Conservation (phyloP, 164 flowering plant genomes). For the Echeveria elegans region DNA sequence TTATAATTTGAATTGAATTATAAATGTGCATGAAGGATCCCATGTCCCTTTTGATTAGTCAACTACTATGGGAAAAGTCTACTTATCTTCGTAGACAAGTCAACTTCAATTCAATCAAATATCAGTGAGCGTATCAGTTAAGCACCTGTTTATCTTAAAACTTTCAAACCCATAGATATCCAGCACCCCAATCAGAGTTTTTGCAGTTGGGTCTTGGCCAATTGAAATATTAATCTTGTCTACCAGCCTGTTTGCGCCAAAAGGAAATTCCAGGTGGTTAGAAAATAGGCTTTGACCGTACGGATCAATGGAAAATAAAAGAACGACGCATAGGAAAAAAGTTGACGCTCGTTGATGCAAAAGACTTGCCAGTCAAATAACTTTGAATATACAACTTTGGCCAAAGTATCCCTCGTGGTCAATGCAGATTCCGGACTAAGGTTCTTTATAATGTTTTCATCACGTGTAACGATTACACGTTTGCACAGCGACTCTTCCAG, state of each 20-base stretch:
- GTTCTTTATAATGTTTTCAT: slow-evolving; percentile 62
- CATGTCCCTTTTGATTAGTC: neutral
- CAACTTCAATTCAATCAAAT: slow-evolving; percentile 20
- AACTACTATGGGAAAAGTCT: neutral
- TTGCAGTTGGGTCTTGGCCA: slow-evolving; percentile 69
- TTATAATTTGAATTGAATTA: too few relatives aligned
- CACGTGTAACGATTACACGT: slow-evolving; percentile 85
- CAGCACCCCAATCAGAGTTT: slow-evolving; percentile 68
- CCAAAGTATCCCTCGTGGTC: slow-evolving; percentile 63
- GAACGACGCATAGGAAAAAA: neutral
- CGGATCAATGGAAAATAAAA: neutral
- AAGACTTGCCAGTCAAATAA: slow-evolving; percentile 68
- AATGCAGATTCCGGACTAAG: slow-evolving; percentile 67
- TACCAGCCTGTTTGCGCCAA: slow-evolving; percentile 47
- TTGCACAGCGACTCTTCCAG: slow-evolving; percentile 66
- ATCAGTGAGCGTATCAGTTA: slow-evolving; percentile 68
- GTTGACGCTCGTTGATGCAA: neutral
- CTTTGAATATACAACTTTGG: slow-evolving; percentile 71
- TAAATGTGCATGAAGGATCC: neutral
- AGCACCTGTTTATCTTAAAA: slow-evolving; percentile 92
- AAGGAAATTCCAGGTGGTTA: neutral
- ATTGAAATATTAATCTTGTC: slow-evolving; percentile 73
- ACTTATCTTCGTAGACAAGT: slow-evolving; percentile 15
- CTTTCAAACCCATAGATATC: slow-evolving; percentile 92
- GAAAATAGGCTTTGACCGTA: neutral